Evolutionary conservation across 2,329 filamentous ascomycete genomes (phyloP).

Genomic region (Pseudogymnoascus sp.): DNA sequence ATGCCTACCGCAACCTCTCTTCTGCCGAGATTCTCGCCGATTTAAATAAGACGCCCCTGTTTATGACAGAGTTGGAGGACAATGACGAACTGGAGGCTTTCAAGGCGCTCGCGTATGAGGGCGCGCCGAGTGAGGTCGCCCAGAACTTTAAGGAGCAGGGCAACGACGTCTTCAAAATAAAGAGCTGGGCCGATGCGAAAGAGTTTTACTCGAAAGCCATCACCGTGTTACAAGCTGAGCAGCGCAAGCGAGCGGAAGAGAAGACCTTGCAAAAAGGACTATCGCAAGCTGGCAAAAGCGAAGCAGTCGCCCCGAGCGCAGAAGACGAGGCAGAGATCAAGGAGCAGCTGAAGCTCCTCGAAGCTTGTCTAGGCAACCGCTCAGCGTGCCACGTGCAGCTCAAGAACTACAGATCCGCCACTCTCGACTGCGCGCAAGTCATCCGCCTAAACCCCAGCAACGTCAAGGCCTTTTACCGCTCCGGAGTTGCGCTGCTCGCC

Average conservation of each 20-base stretch:
- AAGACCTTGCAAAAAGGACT: constrained; percentile 11
- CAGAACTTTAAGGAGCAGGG: constrained; percentile 83
- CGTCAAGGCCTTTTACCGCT: constrained; percentile 87
- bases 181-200: constrained; percentile 71
- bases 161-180: constrained; percentile 74
- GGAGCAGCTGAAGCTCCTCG: constrained; percentile 56
- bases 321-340: constrained; percentile 33
- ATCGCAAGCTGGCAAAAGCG: constrained; percentile 35
- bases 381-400: constrained; percentile 84
- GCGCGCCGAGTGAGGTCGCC: constrained; percentile 74
- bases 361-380: constrained; percentile 76
- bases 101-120: constrained; percentile 86
- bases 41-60: constrained; percentile 69
- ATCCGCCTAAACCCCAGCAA: constrained; percentile 72
- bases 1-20: constrained; percentile 45
- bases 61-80: constrained; percentile 90
- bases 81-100: constrained; percentile 81
- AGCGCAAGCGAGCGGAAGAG: constrained; percentile 42
- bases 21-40: constrained; percentile 54
- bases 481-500: constrained; percentile 65
- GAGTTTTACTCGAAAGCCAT: constrained; percentile 92
- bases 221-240: constrained; percentile 57
- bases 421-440: constrained; percentile 72
- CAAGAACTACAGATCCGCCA: constrained; percentile 80
- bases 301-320: not conserved